These are phyloP conservation scores for Leccinum subgranulosum DNA, from an alignment of 768 basidiomycete species.

Conservation along the genomic window DNA sequence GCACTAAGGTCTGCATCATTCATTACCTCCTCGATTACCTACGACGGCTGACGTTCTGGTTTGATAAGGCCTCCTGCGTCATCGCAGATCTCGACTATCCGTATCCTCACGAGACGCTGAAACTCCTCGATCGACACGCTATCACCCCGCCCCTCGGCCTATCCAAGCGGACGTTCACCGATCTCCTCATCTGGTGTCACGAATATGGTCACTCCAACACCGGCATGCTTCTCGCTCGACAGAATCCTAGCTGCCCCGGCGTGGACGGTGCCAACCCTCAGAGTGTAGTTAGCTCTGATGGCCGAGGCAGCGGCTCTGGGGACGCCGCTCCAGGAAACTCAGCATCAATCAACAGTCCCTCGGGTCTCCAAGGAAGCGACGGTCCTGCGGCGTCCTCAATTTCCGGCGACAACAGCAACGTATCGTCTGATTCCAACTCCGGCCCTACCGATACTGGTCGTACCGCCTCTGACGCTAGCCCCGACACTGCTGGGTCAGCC, in stretches of 20 bases:
- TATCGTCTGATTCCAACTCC: not conserved
- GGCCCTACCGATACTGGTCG: not conserved
- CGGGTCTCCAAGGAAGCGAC: not conserved
- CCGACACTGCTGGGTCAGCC: not conserved
- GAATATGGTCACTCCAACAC: slow-evolving; percentile 9
- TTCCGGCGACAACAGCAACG: not conserved
- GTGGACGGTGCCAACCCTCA: not conserved
- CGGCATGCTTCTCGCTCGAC: slow-evolving; percentile 23
- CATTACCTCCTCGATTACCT: too few relatives aligned
- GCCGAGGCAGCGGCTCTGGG: not conserved
- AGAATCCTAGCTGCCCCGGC: slow-evolving; percentile 16
- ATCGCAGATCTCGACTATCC: slow-evolving; percentile 28
- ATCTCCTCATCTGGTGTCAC: slow-evolving; percentile 30
- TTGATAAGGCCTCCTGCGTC: slow-evolving; percentile 12
- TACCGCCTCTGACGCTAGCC: not conserved
- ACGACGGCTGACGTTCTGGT: not conserved
- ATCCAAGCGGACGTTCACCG: slow-evolving; percentile 19
- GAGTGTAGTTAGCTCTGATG: not conserved
- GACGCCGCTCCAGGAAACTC: not conserved
- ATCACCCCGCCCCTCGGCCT: slow-evolving; percentile 23
- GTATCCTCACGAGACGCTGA: slow-evolving; percentile 19
- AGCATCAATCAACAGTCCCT: not conserved
- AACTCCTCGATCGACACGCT: slow-evolving; percentile 21
- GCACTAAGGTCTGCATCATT: slow-evolving; percentile 6
- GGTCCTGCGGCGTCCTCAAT: not conserved